Percentiles rank a stretch among this genome's conserved stretches.
phyloP scores from a whole-genome alignment of 1,139 yeast genomes.

The Sugiyamaella xylanicola region DNA sequence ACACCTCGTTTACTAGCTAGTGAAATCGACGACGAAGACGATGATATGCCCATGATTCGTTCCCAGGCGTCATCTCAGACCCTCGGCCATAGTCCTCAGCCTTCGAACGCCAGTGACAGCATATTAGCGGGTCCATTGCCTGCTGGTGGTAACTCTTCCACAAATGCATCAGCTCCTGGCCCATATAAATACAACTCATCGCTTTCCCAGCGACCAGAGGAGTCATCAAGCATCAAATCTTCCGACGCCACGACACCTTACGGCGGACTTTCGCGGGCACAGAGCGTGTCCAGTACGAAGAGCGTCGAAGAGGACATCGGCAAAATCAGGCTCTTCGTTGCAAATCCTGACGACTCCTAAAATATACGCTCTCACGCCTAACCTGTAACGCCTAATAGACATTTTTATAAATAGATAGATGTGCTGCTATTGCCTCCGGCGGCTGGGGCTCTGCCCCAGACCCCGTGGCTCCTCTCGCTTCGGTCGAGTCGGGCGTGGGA shows the following conservation, averaged over 20 bases:
- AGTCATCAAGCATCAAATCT: conserved; percentile 18
- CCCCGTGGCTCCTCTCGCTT: neutral
- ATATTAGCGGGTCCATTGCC: neutral
- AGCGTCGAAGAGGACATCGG: conserved; percentile 47
- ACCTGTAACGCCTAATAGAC: neutral
- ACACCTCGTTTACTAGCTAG: conserved; percentile 75
- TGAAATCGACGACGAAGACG: conserved; percentile 71
- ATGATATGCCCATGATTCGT: conserved; percentile 24
- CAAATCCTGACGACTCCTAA: conserved; percentile 61
- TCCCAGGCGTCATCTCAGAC: neutral
- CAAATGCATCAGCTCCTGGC: conserved; percentile 1
- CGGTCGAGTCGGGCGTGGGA: neutral
- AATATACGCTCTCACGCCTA: no score
- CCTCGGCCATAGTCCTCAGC: neutral
- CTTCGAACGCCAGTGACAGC: neutral
- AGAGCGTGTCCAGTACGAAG: conserved; percentile 36
- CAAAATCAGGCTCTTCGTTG: conserved; percentile 57
- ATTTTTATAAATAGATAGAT: no score
- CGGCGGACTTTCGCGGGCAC: conserved; percentile 25
- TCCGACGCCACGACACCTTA: conserved; percentile 3
- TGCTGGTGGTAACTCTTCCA: neutral
- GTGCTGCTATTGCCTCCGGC: neutral
- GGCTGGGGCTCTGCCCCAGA: neutral
- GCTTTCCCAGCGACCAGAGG: conserved; percentile 6
- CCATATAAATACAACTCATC: conserved; percentile 9